A percentile compares a stretch with the other conserved stretches of the same genome.
These are phyloP conservation scores for Salisapilia sapeloensis DNA, from an alignment of 352 stramenopile species.

Conservation along the genomic window DNA sequence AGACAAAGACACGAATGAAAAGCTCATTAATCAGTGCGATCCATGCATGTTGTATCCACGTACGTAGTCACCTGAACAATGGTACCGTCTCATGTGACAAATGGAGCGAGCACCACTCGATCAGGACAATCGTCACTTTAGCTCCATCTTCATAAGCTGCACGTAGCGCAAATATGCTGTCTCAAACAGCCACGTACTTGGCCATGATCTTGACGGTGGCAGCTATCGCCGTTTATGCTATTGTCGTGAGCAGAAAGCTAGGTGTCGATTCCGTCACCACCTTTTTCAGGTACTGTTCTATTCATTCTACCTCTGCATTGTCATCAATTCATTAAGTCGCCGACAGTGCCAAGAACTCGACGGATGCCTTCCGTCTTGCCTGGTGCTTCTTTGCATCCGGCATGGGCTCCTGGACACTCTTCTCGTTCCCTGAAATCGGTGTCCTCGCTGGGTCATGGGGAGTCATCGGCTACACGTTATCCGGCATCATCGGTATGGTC, in stretches of 20 bases:
- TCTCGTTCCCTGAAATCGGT: constrained; percentile 58
- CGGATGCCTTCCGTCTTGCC: constrained; percentile 25
- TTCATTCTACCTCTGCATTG: background rate
- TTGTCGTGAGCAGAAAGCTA: constrained; percentile 33
- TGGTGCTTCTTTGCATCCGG: constrained; percentile 68
- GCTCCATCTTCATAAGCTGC: too few relatives aligned
- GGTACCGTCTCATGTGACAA: too few relatives aligned
- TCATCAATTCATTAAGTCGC: background rate
- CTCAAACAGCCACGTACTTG: constrained; percentile 22
- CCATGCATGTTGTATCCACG: too few relatives aligned
- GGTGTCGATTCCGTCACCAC: constrained; percentile 32
- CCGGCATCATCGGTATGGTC: constrained; percentile 30
- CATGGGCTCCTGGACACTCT: constrained; percentile 63
- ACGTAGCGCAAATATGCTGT: constrained; percentile 32
- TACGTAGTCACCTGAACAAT: too few relatives aligned
- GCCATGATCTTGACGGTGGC: constrained; percentile 46
- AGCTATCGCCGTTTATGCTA: constrained; percentile 39
- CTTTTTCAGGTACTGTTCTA: constrained; percentile 30
- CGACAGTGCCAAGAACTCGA: constrained; percentile 47
- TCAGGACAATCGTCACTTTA: too few relatives aligned
- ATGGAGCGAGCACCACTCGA: too few relatives aligned
- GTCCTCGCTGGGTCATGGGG: constrained; percentile 52
- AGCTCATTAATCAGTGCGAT: too few relatives aligned
- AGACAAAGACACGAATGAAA: too few relatives aligned
- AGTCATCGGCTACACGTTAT: constrained; percentile 62